Evolutionary conservation across 306 rosid species (phyloP).

Genomic region (Crotalaria pallida): DNA sequence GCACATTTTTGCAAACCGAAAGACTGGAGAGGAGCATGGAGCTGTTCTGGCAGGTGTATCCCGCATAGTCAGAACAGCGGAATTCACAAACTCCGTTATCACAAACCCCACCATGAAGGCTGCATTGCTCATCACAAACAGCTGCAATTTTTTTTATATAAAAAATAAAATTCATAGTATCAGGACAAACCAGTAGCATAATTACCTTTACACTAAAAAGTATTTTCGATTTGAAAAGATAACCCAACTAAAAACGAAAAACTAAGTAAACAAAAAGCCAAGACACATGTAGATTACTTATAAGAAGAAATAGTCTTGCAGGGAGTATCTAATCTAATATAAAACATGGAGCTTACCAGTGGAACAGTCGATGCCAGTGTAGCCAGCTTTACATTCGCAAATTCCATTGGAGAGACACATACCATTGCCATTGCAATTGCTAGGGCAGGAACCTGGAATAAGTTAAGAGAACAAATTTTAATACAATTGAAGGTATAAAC

Average conservation of each 20-base stretch:
- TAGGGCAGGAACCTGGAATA: conserved; percentile 68
- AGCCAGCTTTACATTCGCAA: conserved; percentile 76
- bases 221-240: background rate
- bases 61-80: conserved; percentile 87
- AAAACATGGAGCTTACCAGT: conserved; percentile 47
- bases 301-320: background rate
- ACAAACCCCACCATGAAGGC: conserved; percentile 96
- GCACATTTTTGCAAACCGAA: conserved; percentile 66
- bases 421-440: conserved; percentile 62
- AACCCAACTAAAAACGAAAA: background rate
- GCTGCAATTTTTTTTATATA: conserved; percentile 41
- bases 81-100: conserved; percentile 94
- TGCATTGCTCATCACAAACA: conserved; percentile 90
- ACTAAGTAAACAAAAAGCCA: too few relatives aligned
- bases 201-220: background rate
- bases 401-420: conserved; percentile 70
- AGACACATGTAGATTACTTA: background rate
- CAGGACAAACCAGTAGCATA: background rate
- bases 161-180: background rate
- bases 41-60: conserved; percentile 93
- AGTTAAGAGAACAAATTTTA: background rate
- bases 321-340: background rate
- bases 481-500: background rate
- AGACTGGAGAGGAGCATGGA: conserved; percentile 69
- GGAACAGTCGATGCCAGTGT: conserved; percentile 78